Base-by-base conservation (phyloP, 2,329 filamentous ascomycete species). In the Exophiala bonariae region DNA sequence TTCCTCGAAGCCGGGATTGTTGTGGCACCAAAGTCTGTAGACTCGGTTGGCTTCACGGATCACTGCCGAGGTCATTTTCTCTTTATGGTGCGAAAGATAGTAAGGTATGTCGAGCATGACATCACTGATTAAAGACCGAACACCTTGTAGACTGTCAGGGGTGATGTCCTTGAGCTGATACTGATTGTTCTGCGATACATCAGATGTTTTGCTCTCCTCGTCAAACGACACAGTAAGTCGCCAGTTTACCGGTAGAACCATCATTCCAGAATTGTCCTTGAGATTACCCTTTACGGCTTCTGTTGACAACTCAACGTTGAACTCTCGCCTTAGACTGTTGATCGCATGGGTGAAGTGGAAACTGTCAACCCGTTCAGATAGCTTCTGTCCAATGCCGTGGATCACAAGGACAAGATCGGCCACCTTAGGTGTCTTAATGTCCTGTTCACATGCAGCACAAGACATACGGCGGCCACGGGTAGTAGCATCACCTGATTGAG, bases 21-120 rank as follows among this genome's bases (percentile, higher is more conserved):
- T 96, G 37, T 80, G 79, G 62, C 91, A 96, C 93, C 93, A 99
- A 1, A 97, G 77, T 14, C 87, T 82, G 64, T 96, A 97, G n/a
- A 99, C 88, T 4, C 92, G 82, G 62, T 99, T 99, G 6, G 93
- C 92, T 70, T 99, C 93, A 49, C 79, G 80, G 32, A 95, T 85
- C 38, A 96, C 83, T 1, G 93, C 91, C 34, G 85, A 79, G 41
- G 96, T 87, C 91, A 99, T 97, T 66, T 90, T 96, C 3, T 85
- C 81, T 61, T 97, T 96, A 69, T 97, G 92, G 49, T 95, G 87
- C 0, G 92, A 97, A 70, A 99, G 85, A 70, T 97, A 99, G 64
- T 96, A 97, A 0, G 93, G 93, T 40, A 99, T 92, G 64, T 99
- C 93, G 40, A 97, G 85, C 89, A 99, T 96, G 59, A 99, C 89